Evolutionary conservation across 1,284 basidiomycete species (phyloP), one percentile per base, ranked within the genome.

Genomic region (Ceratobasidium sp.): DNA sequence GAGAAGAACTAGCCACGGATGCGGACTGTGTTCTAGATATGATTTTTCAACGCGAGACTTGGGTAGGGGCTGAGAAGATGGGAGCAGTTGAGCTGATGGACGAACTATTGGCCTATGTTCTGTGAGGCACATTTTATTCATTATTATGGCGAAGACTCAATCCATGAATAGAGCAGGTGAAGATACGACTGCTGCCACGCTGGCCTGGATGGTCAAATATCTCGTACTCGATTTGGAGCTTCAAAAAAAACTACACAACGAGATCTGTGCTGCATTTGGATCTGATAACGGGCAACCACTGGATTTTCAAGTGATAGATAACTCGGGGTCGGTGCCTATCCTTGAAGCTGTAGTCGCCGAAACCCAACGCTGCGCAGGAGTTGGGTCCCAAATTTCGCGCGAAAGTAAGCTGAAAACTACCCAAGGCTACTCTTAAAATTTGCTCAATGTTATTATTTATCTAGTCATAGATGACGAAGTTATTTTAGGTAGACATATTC

Each of bases 11-110:
- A 28, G 32, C 28, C 9, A 67, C 50, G 2, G 64, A 67, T 30
- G 64, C 64, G 6, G 64, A 67, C 26, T 67, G 64, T 43, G 52
- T 67, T 23, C 18, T 67, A n/a, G 64, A 67, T 55, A 67, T 67
- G 64, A 39, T 67, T 23, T 23, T 67, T 6, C 50, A 67, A 48
- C 48, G 36, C 2, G 64, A 67, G 26, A 21, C 18, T 1, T 32
- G 64, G 10, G 64, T 55, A 30, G 52, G 64, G 16, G 32, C 64
- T 12, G 64, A 67, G 6, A n/a, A n/a, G 21, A 14, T 67, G 3
- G 52, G 36, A 4, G 43, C 8, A 23, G 50, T 23, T 8, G 64
- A 67, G 26, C 2, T 67, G 6, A 8, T 67, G 18, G 64, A 67
- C 21, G 64, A 67, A 34, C 30, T 67, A 48, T n/a, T 53, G 50